A percentile compares a stretch with the other conserved stretches of the same genome.
Evolutionary conservation across 2,329 filamentous ascomycete species (phyloP).

Genomic region (Cadophora sp.): DNA sequence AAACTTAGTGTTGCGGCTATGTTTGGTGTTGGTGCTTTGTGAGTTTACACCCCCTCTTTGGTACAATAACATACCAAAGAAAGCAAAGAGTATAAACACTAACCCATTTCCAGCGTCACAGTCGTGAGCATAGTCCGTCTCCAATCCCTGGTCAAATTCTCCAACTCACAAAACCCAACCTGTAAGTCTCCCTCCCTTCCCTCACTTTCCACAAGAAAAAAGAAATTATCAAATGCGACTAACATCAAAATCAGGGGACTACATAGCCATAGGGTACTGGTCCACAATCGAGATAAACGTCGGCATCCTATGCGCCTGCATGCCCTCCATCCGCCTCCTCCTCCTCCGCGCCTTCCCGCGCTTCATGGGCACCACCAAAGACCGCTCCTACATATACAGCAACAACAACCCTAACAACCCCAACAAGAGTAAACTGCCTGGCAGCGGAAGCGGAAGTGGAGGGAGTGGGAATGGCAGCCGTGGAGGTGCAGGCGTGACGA

Average conservation of each 20-base stretch:
- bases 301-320: constrained; percentile 41
- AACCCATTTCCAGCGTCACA: constrained; percentile 33
- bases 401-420: too few relatives aligned
- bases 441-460: too few relatives aligned
- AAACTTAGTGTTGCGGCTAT: constrained; percentile 57
- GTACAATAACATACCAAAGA: too few relatives aligned
- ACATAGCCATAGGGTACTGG: constrained; percentile 34
- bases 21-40: constrained; percentile 49
- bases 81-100: not conserved
- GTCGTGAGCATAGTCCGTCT: constrained; percentile 40
- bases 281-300: constrained; percentile 39
- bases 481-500: not conserved
- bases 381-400: not conserved
- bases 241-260: constrained; percentile 29
- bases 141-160: constrained; percentile 36
- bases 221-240: too few relatives aligned
- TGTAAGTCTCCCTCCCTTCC: constrained; percentile 7
- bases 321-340: constrained; percentile 38
- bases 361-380: constrained; percentile 27
- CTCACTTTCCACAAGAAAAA: too few relatives aligned
- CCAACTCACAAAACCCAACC: constrained; percentile 36
- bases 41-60: constrained; percentile 8
- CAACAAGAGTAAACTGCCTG: not conserved
- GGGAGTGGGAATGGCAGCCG: not conserved
- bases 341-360: constrained; percentile 35